Base-by-base conservation (phyloP, 768 basidiomycete genomes). In the Lyophyllum semitale region DNA sequence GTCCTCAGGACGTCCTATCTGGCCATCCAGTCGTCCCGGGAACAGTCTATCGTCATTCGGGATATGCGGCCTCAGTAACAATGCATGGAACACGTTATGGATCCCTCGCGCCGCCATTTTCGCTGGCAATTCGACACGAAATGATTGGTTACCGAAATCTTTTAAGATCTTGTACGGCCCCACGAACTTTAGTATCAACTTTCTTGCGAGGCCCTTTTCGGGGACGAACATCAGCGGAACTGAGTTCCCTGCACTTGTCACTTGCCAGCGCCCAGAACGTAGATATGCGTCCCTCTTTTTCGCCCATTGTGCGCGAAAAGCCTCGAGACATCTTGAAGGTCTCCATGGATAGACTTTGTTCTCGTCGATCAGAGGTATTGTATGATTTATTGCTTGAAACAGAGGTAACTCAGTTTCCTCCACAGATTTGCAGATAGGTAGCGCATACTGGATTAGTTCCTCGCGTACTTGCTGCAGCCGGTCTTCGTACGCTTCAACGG, bases 1-100 rank as follows among this genome's bases (percentile, higher is more conserved):
- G 8, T 58, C 51, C 18, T 61, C 62, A 1, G 43, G 35, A 4
- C 50, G 47, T 0, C 35, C 38, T 4, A 72, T 59, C 35, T 68
- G 65, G 0, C 51, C 18, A 18, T 63, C 57, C 17, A 60, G 46
- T 0, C 72, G 65, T 0, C 64, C 63, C 1, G 78, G 77, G 59
- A 79, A 81, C 0, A 68, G 47, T 0, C 50, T 0, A 29, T 69
- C 58, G 49, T 80, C 71, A 54, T 79, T 81, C 0, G 73, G 63
- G 2, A 62, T 8, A 32, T 71, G 69, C 0, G n/a, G n/a, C n/a
- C n/a, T n/a, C n/a, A n/a, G n/a, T n/a, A n/a, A n/a, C n/a, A n/a
- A n/a, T n/a, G n/a, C 60, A 49, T 81, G 75, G 58, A 77, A 78
- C 0, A 63, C 66, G 3, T 69, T 64, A 52, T 70, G 68, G 1